Percentiles rank a stretch among this genome's conserved stretches.
Conservation (phyloP, 352 stramenopile genomes). For the Pythium dissimile region DNA sequence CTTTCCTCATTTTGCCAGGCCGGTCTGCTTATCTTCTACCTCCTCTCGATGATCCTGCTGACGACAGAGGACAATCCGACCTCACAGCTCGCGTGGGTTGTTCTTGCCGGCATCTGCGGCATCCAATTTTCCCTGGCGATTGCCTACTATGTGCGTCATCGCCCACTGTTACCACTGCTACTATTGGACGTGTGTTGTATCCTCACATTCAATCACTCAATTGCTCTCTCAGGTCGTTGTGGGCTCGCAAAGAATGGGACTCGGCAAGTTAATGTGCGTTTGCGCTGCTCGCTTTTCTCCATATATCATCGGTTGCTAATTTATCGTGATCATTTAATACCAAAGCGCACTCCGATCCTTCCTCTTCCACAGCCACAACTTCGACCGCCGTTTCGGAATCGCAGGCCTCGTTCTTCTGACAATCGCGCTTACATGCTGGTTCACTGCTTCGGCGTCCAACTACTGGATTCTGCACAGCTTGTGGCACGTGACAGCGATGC, state of each 20-base stretch:
- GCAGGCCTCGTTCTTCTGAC: conserved; percentile 17
- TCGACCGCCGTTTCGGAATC: conserved; percentile 27
- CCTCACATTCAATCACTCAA: no score
- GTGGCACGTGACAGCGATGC: conserved; percentile 37
- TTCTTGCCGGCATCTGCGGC: conserved; percentile 9
- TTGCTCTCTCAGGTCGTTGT: conserved; percentile 4
- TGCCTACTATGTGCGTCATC: conserved; percentile 30
- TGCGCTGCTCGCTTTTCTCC: background rate
- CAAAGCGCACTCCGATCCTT: conserved; percentile 25
- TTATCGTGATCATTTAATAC: background rate
- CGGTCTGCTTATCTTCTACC: conserved; percentile 27
- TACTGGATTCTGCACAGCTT: conserved; percentile 39
- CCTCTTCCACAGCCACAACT: conserved; percentile 32
- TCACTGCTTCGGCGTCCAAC: conserved; percentile 20
- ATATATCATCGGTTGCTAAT: background rate
- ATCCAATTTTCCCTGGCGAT: conserved; percentile 28
- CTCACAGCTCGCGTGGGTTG: conserved; percentile 25
- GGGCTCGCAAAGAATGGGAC: conserved; percentile 18
- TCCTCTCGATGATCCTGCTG: conserved; percentile 27
- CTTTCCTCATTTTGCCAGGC: no score
- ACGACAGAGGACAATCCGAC: conserved; percentile 12
- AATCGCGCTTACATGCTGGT: conserved; percentile 28
- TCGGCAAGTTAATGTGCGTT: conserved; percentile 22
- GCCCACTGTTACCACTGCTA: no score
- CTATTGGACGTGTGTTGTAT: background rate